Evolutionary conservation across 306 rosid species (phyloP).

Genomic region (Styphnolobium japonicum): DNA sequence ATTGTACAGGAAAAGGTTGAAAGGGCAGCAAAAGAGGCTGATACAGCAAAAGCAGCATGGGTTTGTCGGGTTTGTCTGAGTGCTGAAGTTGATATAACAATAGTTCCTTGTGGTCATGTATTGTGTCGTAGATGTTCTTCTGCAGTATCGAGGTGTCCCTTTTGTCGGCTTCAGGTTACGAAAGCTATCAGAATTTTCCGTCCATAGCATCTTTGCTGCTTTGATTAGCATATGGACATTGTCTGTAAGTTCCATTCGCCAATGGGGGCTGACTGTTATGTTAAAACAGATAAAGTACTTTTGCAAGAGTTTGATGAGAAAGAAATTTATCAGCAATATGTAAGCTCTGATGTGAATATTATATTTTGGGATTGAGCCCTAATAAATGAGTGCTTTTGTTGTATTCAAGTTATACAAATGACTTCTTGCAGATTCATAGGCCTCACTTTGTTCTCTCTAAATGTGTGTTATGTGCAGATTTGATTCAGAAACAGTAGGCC

Average conservation of each 20-base stretch:
- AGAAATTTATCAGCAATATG: background rate
- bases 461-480: too few relatives aligned
- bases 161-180: slow-evolving; percentile 86
- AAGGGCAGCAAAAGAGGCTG: slow-evolving; percentile 83
- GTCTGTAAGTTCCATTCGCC: background rate
- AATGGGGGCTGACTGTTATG: background rate
- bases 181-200: slow-evolving; percentile 72
- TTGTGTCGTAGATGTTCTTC: slow-evolving; percentile 87
- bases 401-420: background rate
- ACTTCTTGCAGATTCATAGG: too few relatives aligned
- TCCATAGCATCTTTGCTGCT: slow-evolving; percentile 45
- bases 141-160: slow-evolving; percentile 90
- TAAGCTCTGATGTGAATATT: background rate
- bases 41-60: slow-evolving; percentile 93
- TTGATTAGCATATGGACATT: background rate
- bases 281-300: background rate
- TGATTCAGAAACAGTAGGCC: too few relatives aligned
- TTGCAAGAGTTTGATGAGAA: background rate
- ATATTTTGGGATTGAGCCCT: background rate
- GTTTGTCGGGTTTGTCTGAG: slow-evolving; percentile 84
- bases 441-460: too few relatives aligned
- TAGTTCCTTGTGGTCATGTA: slow-evolving; percentile 98
- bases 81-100: slow-evolving; percentile 72
- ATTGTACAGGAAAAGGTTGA: slow-evolving; percentile 75
- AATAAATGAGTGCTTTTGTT: background rate